These are phyloP conservation scores for Saccharomycopsis hybrid DNA, from an alignment of 1,139 yeast species.

Conservation along the genomic window DNA sequence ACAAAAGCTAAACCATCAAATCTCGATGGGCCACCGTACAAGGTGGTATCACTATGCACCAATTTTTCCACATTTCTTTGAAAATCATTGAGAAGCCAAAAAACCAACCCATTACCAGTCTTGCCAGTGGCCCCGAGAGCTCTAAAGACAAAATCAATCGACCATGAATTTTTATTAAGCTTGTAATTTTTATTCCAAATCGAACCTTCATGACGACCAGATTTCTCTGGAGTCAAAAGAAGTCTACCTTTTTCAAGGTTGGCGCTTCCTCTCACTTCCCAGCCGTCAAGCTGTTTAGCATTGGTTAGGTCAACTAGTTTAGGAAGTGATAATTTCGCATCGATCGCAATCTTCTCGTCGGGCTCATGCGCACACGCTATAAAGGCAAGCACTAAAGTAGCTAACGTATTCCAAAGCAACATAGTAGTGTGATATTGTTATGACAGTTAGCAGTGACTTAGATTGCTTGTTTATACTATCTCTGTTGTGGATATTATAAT, in stretches of 20 bases:
- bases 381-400: background rate
- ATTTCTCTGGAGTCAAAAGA: slow-evolving; percentile 38
- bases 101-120: slow-evolving; percentile 43
- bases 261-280: slow-evolving; percentile 33
- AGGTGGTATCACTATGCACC: slow-evolving; percentile 26
- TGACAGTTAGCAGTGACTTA: background rate
- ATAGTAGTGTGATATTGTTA: background rate
- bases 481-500: no score
- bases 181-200: slow-evolving; percentile 41
- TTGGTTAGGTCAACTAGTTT: slow-evolving; percentile 14
- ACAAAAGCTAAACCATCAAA: slow-evolving; percentile 60
- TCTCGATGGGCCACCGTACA: slow-evolving; percentile 43
- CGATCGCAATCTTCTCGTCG: slow-evolving; percentile 4
- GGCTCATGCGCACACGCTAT: slow-evolving; percentile 9
- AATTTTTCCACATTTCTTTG: slow-evolving; percentile 25
- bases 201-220: slow-evolving; percentile 33
- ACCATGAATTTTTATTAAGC: slow-evolving; percentile 41
- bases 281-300: slow-evolving; percentile 23
- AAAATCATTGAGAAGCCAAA: slow-evolving; percentile 43
- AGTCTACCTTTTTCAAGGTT: slow-evolving; percentile 36
- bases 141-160: slow-evolving; percentile 56
- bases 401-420: background rate
- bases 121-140: slow-evolving; percentile 43
- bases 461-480: background rate
- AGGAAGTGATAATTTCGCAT: slow-evolving; percentile 16